These are phyloP conservation scores for Hypoxylon sp. DNA, from an alignment of 2,329 filamentous ascomycete species.

Conservation along the genomic window DNA sequence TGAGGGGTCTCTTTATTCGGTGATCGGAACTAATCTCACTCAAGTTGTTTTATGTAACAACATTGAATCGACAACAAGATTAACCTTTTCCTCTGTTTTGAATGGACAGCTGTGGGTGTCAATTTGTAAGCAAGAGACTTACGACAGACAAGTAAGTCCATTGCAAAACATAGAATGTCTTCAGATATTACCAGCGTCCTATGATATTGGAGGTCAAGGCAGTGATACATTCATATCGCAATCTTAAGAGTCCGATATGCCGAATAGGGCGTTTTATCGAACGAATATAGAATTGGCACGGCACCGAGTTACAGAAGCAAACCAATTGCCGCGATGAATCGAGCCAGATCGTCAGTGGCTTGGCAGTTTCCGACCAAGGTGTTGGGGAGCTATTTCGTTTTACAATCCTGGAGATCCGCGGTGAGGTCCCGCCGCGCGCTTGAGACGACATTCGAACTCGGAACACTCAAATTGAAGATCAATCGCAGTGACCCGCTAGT, in stretches of 20 bases:
- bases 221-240: slow-evolving; percentile 8
- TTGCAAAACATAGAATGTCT: slow-evolving; percentile 11
- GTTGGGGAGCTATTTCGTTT: slow-evolving; percentile 31
- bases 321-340: slow-evolving; percentile 35
- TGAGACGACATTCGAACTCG: slow-evolving; percentile 22
- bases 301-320: not conserved
- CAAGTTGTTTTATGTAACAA: not conserved
- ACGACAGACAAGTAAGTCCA: not conserved
- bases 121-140: slow-evolving; percentile 26
- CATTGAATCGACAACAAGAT: not conserved
- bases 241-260: slow-evolving; percentile 17
- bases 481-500: slow-evolving; percentile 20
- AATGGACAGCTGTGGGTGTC: not conserved
- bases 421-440: slow-evolving; percentile 14
- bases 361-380: slow-evolving; percentile 39
- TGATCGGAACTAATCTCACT: not conserved
- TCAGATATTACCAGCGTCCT: slow-evolving; percentile 8
- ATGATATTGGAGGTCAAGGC: not conserved
- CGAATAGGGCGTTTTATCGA: slow-evolving; percentile 30
- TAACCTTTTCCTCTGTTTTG: slow-evolving; percentile 7
- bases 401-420: slow-evolving; percentile 36
- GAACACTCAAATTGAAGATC: slow-evolving; percentile 37
- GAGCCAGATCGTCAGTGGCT: slow-evolving; percentile 36
- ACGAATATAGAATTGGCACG: slow-evolving; percentile 23
- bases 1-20: not conserved